Evolutionary conservation across 148 eudicot species (phyloP), one percentile per base, ranked within the genome.

Genomic region (Camellia granthamiana): DNA sequence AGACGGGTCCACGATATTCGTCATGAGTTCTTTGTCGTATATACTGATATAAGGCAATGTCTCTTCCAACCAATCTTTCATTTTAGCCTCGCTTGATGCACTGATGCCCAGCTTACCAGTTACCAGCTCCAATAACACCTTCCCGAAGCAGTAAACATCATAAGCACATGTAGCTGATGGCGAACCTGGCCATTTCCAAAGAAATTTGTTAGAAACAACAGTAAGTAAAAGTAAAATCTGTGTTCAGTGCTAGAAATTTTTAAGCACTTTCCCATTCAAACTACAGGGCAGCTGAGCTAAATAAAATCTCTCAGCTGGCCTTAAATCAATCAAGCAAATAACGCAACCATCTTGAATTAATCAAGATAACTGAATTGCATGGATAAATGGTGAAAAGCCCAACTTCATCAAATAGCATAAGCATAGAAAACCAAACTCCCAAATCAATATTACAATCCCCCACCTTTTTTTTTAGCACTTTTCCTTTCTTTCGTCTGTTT

Each of bases 71-170:
- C 85, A 90, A 19, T 94, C 98, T 82, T 97, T 94, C 80, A 83
- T 78, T 74, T 80, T 82, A 70, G 89, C 64, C 55, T 92, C 97
- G 15, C 81, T 85, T 4, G 95, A 80, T 8, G 96, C 85, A 41
- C 99, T 94, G n/a, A 94, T 88, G 74, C 99, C 99, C 21, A 94
- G 82, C 79, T 88, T 97, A 44, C 99, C 99, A 0, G 99, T 97
- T 75, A 97, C 94, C 44, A 97, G 88, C 91, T 94, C 98, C 0
- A 97, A 94, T 56, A 97, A 85, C 66, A 97, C 98, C 84, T 94
- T 97, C 2, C 99, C 99, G 67, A 97, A 92, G 86, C 95, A 92
- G 88, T 94, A 94, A 30, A 97, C 95, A 47, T 97, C 99, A 60
- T 97, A 92, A 10, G 97, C 87, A 84, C 97, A 91, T 10, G 88